These are phyloP conservation scores for Polychytrium aggregatum DNA, from an alignment of 192 early-diverging fungal genomes.

Conservation along the genomic window DNA sequence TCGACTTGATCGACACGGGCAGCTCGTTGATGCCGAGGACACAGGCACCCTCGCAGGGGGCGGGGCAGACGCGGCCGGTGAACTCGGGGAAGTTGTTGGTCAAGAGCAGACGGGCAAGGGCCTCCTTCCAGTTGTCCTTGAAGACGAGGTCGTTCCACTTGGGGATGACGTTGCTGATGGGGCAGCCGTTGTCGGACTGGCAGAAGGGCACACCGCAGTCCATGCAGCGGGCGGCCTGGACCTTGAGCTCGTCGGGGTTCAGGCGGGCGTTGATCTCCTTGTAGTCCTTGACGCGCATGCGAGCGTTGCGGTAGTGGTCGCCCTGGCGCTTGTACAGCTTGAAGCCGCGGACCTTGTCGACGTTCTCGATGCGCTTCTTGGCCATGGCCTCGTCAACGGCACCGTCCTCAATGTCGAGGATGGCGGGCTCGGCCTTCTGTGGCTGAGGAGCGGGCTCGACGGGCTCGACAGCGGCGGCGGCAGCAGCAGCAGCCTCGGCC, in stretches of 20 bases:
- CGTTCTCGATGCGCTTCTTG: constrained; percentile 49
- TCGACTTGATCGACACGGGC: constrained; percentile 93
- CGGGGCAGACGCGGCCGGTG: constrained; percentile 97
- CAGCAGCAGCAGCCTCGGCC: constrained; percentile 19
- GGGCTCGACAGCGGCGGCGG: constrained; percentile 2
- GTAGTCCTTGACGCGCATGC: constrained; percentile 77
- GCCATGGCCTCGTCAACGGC: constrained; percentile 66
- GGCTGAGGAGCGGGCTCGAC: constrained; percentile 18
- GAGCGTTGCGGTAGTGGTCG: constrained; percentile 78
- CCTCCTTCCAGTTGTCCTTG: constrained; percentile 92
- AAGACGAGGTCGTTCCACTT: constrained; percentile 98
- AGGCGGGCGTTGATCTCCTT: constrained; percentile 90
- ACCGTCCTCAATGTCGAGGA: constrained; percentile 86
- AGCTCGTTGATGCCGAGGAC: constrained; percentile 88
- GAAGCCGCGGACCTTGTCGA: constrained; percentile 96
- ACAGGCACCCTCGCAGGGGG: constrained; percentile 95
- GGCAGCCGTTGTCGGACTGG: constrained; percentile 94
- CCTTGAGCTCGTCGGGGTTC: constrained; percentile 64
- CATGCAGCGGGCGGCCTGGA: constrained; percentile 96
- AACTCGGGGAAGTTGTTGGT: constrained; percentile 99
- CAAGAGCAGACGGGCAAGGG: constrained; percentile 81
- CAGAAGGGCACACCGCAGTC: constrained; percentile 92
- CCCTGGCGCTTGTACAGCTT: constrained; percentile 83
- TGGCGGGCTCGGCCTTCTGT: constrained; percentile 43
- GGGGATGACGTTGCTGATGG: constrained; percentile 97